Evolutionary conservation across 2,329 filamentous ascomycete species (phyloP), one percentile per base, ranked within the genome.

Genomic region (Cytospora piceae): DNA sequence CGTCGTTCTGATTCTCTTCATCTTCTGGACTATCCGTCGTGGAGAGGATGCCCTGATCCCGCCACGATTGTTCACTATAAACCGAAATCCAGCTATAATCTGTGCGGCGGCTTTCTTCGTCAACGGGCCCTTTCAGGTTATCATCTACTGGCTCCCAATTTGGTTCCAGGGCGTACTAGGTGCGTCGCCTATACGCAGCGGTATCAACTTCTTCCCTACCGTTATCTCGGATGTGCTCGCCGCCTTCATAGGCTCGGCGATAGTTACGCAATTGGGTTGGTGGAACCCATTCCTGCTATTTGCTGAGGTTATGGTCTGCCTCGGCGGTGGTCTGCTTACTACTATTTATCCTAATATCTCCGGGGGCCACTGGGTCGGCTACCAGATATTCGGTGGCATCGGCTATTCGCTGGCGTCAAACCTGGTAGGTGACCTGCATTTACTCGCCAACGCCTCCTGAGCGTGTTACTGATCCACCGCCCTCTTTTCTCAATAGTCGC

Each of bases 101-200:
- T 78, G 78, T 56, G 69, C 77, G n/a, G 79, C 77, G 67, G 73
- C 76, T 4, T 77, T 82, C 61, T 77, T 77, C 64, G 72, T 79
- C 4, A 79, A 79, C 24, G 77, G 76, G 6, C 75, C 77, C 0
- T 75, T 83, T 58, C 76, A 82, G 31, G 71, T 80, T 31, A 70
- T 79, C 34, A 75, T 78, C 3, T 84, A 80, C 70, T 83, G 82
- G 69, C 74, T 83, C 2, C 82, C 82, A 0, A 72, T 78, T 62
- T 78, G 75, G 76, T 78, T 78, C 68, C 76, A 78, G 63, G 74
- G 74, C 3, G 70, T 78, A 55, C 67, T 70, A 3, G 74, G 73
- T 12, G 74, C 70, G 27, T 71, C 67, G 11, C 69, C 71, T 22
- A 59, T 70, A 27, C 59, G 55, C 32, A 72, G 70, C 24, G 71